Base-by-base conservation (phyloP, 2,329 filamentous ascomycete species). In the Parastagonospora avenae region DNA sequence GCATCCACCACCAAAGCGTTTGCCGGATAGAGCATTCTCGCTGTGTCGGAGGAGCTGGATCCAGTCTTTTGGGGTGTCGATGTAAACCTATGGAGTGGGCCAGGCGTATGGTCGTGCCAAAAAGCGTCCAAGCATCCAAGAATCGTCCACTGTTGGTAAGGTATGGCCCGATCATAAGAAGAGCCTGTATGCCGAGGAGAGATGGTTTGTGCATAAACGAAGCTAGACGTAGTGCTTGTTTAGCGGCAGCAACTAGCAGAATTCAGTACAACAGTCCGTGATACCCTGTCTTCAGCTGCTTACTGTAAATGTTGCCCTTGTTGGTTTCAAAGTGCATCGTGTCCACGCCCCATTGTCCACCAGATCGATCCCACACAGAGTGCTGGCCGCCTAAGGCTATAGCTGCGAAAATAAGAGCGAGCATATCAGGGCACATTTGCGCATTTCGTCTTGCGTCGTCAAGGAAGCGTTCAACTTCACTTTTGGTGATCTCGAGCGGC, bases 1-100 rank as follows among this genome's bases (percentile, higher is more conserved):
- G 60, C 71, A 81, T 77, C 76, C 78, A 79, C 79, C 79, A 81
- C 79, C 79, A 81, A 1, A 80, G 64, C 12, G 74, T 74, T 44
- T 75, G 76, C 5, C 79, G 70, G 11, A 76, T 67, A 11, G 71
- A 71, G 41, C 71, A 73, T 55, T 80, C 77, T 19, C 72, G 68
- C 7, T 75, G 66, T 2, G 60, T 66, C 1, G 74, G 71, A 4
- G 75, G 73, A 3, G 74, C 59, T 14, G 77, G 75, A 47, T 80
- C 71, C 24, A 79, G 71, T 37, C 74, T 72, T 51, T 74, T 78
- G 1, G 78, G 78, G 52, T 80, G 75, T 5, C 79, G 76, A 57
- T 81, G 79, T 14, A 81, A 70, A 6, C 79, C 79, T 40, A 80
- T 77, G 1, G 77, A 76, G 39, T 81, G 78, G 5, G 79, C 78